Evolutionary conservation across 306 rosid genomes (phyloP), one percentile per base, ranked within the genome.

Genomic region (Purshia tridentata): DNA sequence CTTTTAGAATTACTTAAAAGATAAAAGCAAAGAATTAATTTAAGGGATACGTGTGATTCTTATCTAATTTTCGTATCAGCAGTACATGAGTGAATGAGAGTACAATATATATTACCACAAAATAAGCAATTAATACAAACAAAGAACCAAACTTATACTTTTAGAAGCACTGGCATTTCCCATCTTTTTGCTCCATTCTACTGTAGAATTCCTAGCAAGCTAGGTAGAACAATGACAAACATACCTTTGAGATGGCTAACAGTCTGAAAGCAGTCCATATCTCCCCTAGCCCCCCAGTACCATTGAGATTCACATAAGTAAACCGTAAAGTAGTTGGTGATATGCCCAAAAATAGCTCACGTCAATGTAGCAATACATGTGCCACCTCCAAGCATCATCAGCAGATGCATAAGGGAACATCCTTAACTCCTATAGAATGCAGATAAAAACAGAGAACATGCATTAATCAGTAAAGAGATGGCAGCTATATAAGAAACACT

Each of bases 231-330:
- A 37, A 55, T 61, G 11, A 6, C 20, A 46, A 65, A 69, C 85
- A 70, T 73, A 90, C 92, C 89, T 72, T 73, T 86, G 14, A 77
- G 78, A 82, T 49, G 78, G 79, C 74, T 60, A 80, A 67, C 78
- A 83, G 84, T 75, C 64, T 49, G 88, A 83, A 77, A 80, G 71
- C 78, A 72, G 83, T 88, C 88, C 98, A 92, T 92, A 73, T 76
- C 85, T 88, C 81, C 82, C 80, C 93, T 88, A 92, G 73, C 95
- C 88, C 78, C 81, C 86, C 9, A 88, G 89, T 76, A 76, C 80
- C 93, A 90, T 90, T n/a, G 91, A 87, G 80, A 76, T 78, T 85
- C 72, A 90, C 74, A 74, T 47, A 50, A 52, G 67, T 69, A 61
- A 77, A 59, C 76, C 75, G 67, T 59, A 48, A 65, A 63, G 76